Evolutionary conservation across 2,329 filamentous ascomycete species (phyloP).

Genomic region (Scolecobasidium constrictum): DNA sequence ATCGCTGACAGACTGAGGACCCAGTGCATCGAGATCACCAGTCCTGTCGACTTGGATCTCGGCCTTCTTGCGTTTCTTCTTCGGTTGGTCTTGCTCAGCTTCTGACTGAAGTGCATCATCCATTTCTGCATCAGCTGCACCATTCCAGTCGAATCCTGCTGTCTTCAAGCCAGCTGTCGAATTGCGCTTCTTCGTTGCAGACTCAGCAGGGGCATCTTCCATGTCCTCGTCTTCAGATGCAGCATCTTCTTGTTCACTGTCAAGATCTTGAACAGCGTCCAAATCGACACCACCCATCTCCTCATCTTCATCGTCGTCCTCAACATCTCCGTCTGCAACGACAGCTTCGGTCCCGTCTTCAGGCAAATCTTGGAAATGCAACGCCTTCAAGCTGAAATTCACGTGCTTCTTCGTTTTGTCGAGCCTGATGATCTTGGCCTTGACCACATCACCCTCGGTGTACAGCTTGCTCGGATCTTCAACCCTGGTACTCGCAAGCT

Average conservation of each 20-base stretch:
- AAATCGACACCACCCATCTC: constrained; percentile 28
- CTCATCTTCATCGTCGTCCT: constrained; percentile 24
- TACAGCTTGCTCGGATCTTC: constrained; percentile 84
- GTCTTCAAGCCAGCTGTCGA: constrained; percentile 49
- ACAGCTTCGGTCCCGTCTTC: constrained; percentile 38
- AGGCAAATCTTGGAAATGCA: constrained; percentile 61
- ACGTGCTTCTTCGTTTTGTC: constrained; percentile 66
- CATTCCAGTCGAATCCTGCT: constrained; percentile 82
- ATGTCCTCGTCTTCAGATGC: constrained; percentile 37
- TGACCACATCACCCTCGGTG: constrained; percentile 82
- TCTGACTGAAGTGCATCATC: constrained; percentile 36
- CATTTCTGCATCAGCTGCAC: constrained; percentile 48
- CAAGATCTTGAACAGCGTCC: constrained; percentile 33
- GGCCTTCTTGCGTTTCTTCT: constrained; percentile 64
- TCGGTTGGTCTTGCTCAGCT: constrained; percentile 48
- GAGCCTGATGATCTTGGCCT: constrained; percentile 76
- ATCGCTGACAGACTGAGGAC: constrained; percentile 81
- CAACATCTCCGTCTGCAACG: constrained; percentile 25
- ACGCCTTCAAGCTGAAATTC: constrained; percentile 85
- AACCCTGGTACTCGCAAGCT: constrained; percentile 78
- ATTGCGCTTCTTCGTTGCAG: constrained; percentile 12
- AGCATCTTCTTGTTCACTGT: constrained; percentile 19
- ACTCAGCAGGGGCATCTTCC: constrained; percentile 19
- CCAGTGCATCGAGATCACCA: constrained; percentile 79
- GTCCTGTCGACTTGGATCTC: constrained; percentile 81